A percentile compares a stretch with the other conserved stretches of the same genome.
phyloP scores from a whole-genome alignment of 225 moss, liverwort and hornwort genomes.

The Polytrichum formosum region DNA sequence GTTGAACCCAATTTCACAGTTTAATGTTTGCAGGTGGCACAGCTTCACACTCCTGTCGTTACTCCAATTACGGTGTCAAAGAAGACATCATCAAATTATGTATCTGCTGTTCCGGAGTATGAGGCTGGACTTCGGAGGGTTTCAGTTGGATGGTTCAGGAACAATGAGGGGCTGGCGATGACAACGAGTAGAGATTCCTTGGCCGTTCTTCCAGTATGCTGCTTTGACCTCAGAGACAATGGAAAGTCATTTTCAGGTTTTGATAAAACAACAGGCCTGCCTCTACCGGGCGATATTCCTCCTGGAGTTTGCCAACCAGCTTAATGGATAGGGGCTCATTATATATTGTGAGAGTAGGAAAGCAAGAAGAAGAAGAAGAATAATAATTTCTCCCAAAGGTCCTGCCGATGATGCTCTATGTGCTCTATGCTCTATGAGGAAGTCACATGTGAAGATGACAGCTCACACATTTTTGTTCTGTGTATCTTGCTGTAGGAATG shows the following conservation, averaged over 20 bases:
- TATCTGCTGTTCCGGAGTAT: slow-evolving; percentile 53
- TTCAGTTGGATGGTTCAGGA: slow-evolving; percentile 57
- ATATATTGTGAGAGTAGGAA: slow-evolving; percentile 51
- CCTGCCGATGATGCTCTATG: slow-evolving; percentile 14
- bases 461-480: too few species aligned
- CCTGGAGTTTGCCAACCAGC: slow-evolving; percentile 49
- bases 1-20: too few species aligned
- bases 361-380: slow-evolving; percentile 46
- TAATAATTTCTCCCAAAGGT: too few species aligned
- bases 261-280: slow-evolving; percentile 39
- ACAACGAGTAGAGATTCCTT: slow-evolving; percentile 44
- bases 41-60: slow-evolving; percentile 3
- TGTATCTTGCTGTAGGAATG: too few species aligned
- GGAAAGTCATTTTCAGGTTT: slow-evolving; percentile 62
- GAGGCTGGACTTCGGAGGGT: slow-evolving; percentile 44
- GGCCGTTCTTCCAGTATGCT: slow-evolving; percentile 57
- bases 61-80: neutral
- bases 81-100: slow-evolving; percentile 22
- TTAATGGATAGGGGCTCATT: slow-evolving; percentile 49
- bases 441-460: slow-evolving; percentile 42
- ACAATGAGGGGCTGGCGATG: slow-evolving; percentile 46
- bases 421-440: slow-evolving; percentile 42
- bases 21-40: slow-evolving; percentile 3
- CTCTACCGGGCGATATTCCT: slow-evolving; percentile 61
- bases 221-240: slow-evolving; percentile 62